phyloP scores from a whole-genome alignment of 139 green algal species.

The Chlorella vulgaris region DNA sequence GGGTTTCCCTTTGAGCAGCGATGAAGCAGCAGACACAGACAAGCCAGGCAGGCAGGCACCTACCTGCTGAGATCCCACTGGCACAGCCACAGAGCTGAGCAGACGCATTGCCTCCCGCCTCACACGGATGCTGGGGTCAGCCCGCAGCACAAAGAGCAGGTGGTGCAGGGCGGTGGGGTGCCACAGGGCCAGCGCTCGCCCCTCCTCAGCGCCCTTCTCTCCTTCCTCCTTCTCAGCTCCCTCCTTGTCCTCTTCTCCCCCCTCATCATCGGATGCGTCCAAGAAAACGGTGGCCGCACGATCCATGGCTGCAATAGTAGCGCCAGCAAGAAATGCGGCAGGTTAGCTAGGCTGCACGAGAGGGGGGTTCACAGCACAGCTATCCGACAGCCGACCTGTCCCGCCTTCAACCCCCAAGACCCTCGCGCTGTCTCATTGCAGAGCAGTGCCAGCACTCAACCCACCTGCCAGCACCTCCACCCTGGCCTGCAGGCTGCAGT shows the following conservation, averaged over 20 bases:
- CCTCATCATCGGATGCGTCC: too few relatives aligned
- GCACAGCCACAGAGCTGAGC: background rate
- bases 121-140: conserved; percentile 25
- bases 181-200: background rate
- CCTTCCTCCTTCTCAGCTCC: background rate
- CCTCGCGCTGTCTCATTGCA: too few relatives aligned
- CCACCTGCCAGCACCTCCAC: conserved; percentile 29
- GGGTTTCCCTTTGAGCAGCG: too few relatives aligned
- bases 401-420: too few relatives aligned
- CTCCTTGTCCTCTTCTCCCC: too few relatives aligned
- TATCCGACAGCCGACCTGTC: too few relatives aligned
- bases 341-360: too few relatives aligned
- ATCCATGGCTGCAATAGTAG: conserved; percentile 13
- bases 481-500: background rate
- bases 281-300: background rate
- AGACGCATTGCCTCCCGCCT: conserved; percentile 16
- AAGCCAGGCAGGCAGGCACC: too few relatives aligned
- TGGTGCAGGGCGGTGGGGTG: background rate
- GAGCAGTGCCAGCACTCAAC: background rate
- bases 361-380: too few relatives aligned
- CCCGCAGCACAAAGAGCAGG: conserved; percentile 6
- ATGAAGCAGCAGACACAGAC: too few relatives aligned
- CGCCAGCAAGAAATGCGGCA: background rate
- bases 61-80: background rate
- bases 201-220: too few relatives aligned